Evolutionary conservation across 2,329 filamentous ascomycete genomes (phyloP), one percentile per base, ranked within the genome.

Genomic region (Pseudogymnoascus sp.): DNA sequence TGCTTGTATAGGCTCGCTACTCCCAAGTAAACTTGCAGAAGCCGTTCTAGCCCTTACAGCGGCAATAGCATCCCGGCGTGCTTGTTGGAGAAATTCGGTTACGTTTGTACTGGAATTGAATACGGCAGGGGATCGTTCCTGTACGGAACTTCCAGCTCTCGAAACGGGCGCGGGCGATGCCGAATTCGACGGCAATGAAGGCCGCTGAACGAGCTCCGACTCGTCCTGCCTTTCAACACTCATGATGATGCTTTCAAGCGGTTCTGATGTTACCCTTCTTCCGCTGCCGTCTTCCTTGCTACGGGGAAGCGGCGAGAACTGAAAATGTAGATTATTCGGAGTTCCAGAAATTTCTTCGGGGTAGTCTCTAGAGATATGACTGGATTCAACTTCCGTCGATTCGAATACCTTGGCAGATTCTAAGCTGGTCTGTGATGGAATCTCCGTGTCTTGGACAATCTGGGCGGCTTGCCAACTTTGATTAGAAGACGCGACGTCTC

Each of bases 401-500:
- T 21, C 5, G 16, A 16, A 34, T 57, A 18, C 26, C 51, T 21
- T 57, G 51, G 10, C 8, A 34, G 29, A 34, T 57, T 12, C 16
- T 14, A 31, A 34, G 29, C 51, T 57, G 29, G 5, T 7, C 18
- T 57, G 51, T 57, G 51, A 57, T 57, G 26, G 51, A 34, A 57
- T 5, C 11, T 34, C 51, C 29, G 51, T 18, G 26, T 57, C 51
- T 34, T 57, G 51, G 51, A 34, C 29, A 57, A 57, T 18, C 26
- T 57, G 51, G 5, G 51, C 51, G 14, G 51, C 51, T 57, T 57
- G 51, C 51, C 51, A 57, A 34, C 51, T 57, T 57, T 57, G 51
- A 57, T n/a, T 34, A 18, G n/a, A 57, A 34, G 51, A 57, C 5
- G 16, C 11, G 29, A 57, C 5, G 26, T 57, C 51, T 34, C 16